Percentiles rank a stretch among this genome's conserved stretches.
phyloP scores from a whole-genome alignment of 164 flowering plant genomes.

The Magnolia kwangsiensis region DNA sequence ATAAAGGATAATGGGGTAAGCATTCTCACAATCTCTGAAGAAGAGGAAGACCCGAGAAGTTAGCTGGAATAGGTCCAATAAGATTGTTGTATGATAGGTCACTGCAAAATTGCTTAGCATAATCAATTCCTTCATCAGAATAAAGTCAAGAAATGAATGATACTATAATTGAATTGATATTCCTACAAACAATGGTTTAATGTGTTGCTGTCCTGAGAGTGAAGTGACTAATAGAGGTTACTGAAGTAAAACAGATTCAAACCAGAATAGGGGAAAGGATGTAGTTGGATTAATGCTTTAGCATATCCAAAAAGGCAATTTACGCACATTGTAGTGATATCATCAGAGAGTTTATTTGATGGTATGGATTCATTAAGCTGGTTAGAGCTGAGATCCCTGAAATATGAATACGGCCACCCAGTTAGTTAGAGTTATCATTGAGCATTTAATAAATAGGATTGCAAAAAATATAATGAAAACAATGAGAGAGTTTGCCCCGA shows the following conservation, averaged over 20 bases:
- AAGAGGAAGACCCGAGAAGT: constrained; percentile 56
- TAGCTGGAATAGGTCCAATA: constrained; percentile 61
- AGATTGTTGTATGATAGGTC: constrained; percentile 61
- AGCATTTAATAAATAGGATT: not conserved
- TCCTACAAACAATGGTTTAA: not conserved
- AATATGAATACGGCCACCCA: constrained; percentile 6
- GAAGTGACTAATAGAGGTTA: not conserved
- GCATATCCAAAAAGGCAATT: not conserved
- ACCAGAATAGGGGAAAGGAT: not conserved
- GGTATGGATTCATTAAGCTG: constrained; percentile 62
- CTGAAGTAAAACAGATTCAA: not conserved
- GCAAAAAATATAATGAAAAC: no score
- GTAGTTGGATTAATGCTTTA: not conserved
- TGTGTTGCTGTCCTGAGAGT: not conserved
- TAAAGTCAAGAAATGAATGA: not conserved
- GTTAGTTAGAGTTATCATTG: not conserved
- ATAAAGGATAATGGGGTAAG: not conserved
- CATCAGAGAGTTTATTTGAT: constrained; percentile 41
- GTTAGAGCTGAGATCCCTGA: constrained; percentile 81
- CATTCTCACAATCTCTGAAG: constrained; percentile 72
- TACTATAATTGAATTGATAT: not conserved
- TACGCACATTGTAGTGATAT: constrained; percentile 72
- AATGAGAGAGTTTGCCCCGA: not conserved
- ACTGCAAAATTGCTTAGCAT: constrained; percentile 37
- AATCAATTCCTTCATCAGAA: not conserved